These are phyloP conservation scores for Cladophialophora carrionii DNA, from an alignment of 2,329 filamentous ascomycete species.

Conservation along the genomic window DNA sequence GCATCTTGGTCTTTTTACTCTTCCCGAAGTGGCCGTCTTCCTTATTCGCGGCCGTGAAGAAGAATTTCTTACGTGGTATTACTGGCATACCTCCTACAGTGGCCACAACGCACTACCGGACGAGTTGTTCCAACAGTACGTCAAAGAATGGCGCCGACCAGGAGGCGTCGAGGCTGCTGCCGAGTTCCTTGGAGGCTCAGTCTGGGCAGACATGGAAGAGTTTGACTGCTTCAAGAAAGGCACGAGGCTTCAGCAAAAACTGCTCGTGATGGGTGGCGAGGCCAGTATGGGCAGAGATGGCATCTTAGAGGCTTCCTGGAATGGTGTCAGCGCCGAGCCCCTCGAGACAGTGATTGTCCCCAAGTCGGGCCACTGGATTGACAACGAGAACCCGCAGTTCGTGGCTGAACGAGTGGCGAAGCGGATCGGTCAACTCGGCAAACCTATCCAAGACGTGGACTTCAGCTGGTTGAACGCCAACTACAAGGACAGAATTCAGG, in stretches of 20 bases:
- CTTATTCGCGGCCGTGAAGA: conserved; percentile 2
- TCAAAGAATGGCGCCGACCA: conserved; percentile 2
- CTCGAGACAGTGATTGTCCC: conserved; percentile 1
- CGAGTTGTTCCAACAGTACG: not conserved
- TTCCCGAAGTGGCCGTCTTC: conserved; percentile 1
- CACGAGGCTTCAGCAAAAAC: not conserved
- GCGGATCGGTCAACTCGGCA: not conserved
- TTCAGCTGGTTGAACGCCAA: conserved; percentile 3
- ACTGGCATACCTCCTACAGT: conserved; percentile 1
- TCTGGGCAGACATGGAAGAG: conserved; percentile 8
- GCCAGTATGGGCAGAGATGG: conserved; percentile 4
- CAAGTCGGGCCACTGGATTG: conserved; percentile 1
- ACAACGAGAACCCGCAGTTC: conserved; percentile 1
- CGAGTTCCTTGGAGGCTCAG: not conserved
- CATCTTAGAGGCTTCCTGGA: conserved; percentile 2
- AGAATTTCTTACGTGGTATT: conserved; percentile 6
- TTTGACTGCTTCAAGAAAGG: not conserved
- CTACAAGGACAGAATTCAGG: not conserved
- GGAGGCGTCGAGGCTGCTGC: not conserved
- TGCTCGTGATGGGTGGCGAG: not conserved
- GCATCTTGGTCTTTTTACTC: conserved; percentile 5
- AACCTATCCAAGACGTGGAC: not conserved
- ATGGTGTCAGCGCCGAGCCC: not conserved
- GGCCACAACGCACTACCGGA: conserved; percentile 1
- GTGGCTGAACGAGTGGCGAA: not conserved